phyloP scores from a whole-genome alignment of 768 basidiomycete genomes.

The Tricholoma hemisulphureum region DNA sequence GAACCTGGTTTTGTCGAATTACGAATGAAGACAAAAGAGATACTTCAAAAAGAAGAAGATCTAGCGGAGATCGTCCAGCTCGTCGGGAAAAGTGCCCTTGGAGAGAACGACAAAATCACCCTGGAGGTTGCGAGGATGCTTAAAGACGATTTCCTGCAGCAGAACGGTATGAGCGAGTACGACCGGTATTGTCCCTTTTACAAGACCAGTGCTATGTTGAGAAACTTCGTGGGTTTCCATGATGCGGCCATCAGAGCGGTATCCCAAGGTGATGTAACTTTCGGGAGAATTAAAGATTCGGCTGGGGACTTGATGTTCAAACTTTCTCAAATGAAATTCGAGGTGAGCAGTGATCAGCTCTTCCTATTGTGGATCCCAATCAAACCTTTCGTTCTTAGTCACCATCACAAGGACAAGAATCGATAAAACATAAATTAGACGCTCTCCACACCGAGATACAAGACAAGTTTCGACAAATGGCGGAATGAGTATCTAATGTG shows the following conservation, averaged over 20 bases:
- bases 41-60: slow-evolving; percentile 97
- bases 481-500: slow-evolving; percentile 49
- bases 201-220: slow-evolving; percentile 96
- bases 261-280: slow-evolving; percentile 78
- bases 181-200: slow-evolving; percentile 98
- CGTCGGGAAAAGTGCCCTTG: slow-evolving; percentile 97
- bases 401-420: slow-evolving; percentile 87
- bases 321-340: slow-evolving; percentile 99
- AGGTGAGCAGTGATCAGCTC: slow-evolving; percentile 50
- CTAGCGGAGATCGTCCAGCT: slow-evolving; percentile 98
- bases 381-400: slow-evolving; percentile 46
- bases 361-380: neutral
- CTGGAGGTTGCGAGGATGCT: slow-evolving; percentile 96
- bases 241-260: slow-evolving; percentile 88
- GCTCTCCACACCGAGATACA: slow-evolving; percentile 81
- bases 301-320: slow-evolving; percentile 90
- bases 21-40: slow-evolving; percentile 91
- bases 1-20: slow-evolving; percentile 95
- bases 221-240: slow-evolving; percentile 92
- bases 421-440: slow-evolving; percentile 80
- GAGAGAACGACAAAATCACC: slow-evolving; percentile 97
- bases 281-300: slow-evolving; percentile 82
- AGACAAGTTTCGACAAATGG: slow-evolving; percentile 87
- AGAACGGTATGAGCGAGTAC: slow-evolving; percentile 98
- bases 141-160: slow-evolving; percentile 96